Percentiles rank a stretch among this genome's conserved stretches.
phyloP scores from a whole-genome alignment of 2,329 filamentous ascomycete species.

The Trichoderma sp. region DNA sequence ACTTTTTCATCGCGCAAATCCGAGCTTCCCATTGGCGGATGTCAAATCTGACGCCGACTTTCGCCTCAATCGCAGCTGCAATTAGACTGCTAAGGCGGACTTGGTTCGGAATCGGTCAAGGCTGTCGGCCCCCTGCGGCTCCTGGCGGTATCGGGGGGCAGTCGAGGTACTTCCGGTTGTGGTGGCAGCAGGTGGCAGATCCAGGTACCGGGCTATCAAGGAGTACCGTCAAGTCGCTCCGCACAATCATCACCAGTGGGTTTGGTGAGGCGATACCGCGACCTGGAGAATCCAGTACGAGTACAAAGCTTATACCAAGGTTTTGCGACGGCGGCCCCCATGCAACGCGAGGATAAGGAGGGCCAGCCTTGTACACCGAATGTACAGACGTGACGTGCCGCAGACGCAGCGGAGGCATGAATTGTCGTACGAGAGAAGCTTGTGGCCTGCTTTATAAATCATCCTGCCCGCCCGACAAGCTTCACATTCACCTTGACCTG shows the following conservation, averaged over 20 bases:
- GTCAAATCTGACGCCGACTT: neutral
- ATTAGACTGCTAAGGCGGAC: neutral
- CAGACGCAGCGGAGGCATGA: constrained; percentile 6
- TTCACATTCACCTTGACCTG: neutral
- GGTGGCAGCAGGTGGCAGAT: neutral
- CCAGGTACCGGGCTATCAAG: neutral
- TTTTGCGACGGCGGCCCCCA: neutral
- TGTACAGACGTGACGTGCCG: neutral
- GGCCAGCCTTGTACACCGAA: neutral
- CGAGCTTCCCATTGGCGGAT: constrained; percentile 6
- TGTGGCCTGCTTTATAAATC: constrained; percentile 4
- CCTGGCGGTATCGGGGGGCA: neutral
- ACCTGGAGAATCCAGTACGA: neutral
- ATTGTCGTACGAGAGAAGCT: constrained; percentile 5
- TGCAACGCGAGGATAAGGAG: neutral
- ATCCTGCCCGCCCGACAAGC: neutral
- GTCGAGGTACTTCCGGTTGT: neutral
- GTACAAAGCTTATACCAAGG: neutral
- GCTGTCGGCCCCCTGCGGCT: neutral
- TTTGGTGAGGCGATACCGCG: neutral
- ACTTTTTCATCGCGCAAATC: neutral
- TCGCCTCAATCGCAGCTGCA: neutral
- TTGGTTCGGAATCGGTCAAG: constrained; percentile 8
- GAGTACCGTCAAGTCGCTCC: constrained; percentile 4
- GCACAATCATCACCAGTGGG: constrained; percentile 1